These are phyloP conservation scores for Kernera saxatilis DNA, from an alignment of 345 rosid species.

Conservation along the genomic window DNA sequence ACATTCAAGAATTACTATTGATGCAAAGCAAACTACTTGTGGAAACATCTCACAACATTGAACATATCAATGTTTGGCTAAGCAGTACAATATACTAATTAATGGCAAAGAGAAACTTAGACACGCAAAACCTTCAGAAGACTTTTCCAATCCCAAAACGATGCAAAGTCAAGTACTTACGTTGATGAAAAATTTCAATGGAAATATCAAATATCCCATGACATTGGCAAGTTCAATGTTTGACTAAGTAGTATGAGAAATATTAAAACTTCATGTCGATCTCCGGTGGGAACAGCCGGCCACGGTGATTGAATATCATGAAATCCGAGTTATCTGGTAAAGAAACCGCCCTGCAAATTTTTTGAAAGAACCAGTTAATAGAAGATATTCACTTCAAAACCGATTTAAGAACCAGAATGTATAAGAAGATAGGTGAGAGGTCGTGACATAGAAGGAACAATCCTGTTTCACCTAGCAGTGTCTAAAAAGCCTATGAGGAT, in stretches of 20 bases:
- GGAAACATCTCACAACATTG: too few species aligned
- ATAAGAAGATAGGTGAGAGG: background rate
- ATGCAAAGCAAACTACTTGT: too few species aligned
- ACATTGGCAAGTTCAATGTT: background rate
- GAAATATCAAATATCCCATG: constrained; percentile 5
- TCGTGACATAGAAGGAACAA: background rate
- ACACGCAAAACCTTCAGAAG: background rate
- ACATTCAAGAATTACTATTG: background rate
- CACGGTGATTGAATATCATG: constrained; percentile 89
- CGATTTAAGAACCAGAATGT: background rate
- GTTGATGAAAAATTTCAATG: background rate
- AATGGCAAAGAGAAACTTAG: too few species aligned
- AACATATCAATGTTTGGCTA: too few species aligned
- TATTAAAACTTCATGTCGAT: constrained; percentile 45
- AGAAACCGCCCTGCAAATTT: constrained; percentile 61
- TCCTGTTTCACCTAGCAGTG: background rate
- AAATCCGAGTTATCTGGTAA: constrained; percentile 77
- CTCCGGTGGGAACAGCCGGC: constrained; percentile 42
- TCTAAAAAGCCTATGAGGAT: background rate
- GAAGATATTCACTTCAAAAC: background rate
- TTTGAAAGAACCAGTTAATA: background rate
- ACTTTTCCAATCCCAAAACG: background rate
- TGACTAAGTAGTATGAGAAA: background rate
- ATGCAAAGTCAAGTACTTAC: constrained; percentile 3
- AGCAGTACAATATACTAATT: too few species aligned